Percentiles rank a stretch among this genome's conserved stretches.
Conservation (phyloP, 129 eudicot genomes). For the Chrysanthemum makinoi region DNA sequence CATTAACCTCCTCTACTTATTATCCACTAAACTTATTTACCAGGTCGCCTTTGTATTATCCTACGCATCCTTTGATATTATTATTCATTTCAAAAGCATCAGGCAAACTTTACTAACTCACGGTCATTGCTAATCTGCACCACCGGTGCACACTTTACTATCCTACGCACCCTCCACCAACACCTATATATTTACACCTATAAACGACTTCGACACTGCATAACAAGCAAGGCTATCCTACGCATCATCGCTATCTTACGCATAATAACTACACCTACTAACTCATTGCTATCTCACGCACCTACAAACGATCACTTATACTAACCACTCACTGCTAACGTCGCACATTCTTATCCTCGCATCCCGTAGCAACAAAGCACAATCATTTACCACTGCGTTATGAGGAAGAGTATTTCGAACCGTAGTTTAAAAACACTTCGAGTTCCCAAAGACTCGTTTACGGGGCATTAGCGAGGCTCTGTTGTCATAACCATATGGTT, state of each 20-base stretch:
- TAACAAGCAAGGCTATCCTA: no score
- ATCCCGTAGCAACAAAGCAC: slow-evolving; percentile 27
- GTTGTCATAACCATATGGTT: no score
- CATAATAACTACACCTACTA: slow-evolving; percentile 16
- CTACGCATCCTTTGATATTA: no score
- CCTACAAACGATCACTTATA: slow-evolving; percentile 19
- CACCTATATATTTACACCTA: no score
- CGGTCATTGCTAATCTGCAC: slow-evolving; percentile 2
- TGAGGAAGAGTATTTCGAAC: slow-evolving; percentile 24
- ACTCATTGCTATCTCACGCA: not conserved
- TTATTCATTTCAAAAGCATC: no score
- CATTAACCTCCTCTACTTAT: not conserved
- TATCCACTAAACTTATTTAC: no score
- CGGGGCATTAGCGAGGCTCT: no score
- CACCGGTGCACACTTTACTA: slow-evolving; percentile 19
- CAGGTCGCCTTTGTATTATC: no score
- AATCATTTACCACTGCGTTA: not conserved
- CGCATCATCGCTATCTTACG: slow-evolving; percentile 28
- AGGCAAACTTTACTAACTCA: no score
- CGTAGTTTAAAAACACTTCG: slow-evolving; percentile 69
- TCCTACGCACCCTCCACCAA: slow-evolving; percentile 33
- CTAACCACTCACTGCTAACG: not conserved
- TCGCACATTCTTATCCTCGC: slow-evolving; percentile 17
- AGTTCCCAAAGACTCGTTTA: slow-evolving; percentile 54
- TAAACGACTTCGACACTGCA: no score